A percentile compares a stretch with the other conserved stretches of the same genome.
Evolutionary conservation across 2,329 filamentous ascomycete species (phyloP).

Genomic region (Setomelanomma holmii): DNA sequence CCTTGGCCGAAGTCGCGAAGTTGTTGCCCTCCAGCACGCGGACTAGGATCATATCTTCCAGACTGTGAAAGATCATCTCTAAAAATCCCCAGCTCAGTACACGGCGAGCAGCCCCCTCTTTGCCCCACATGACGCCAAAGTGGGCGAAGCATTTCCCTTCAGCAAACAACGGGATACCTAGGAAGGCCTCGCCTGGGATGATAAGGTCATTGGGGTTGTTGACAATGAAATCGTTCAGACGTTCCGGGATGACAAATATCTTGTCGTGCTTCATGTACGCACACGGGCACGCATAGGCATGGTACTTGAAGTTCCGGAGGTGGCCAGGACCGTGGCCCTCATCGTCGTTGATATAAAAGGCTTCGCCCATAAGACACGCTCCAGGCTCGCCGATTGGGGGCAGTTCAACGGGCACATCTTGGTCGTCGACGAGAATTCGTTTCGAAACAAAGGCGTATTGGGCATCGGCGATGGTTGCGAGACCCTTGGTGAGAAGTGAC

Average conservation of each 20-base stretch:
- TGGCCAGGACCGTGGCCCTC: conserved; percentile 56
- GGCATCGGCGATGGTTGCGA: conserved; percentile 67
- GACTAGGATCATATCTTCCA: conserved; percentile 71
- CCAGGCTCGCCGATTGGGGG: conserved; percentile 67
- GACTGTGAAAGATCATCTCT: conserved; percentile 71
- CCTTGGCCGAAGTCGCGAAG: conserved; percentile 43
- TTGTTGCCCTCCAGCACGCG: conserved; percentile 62
- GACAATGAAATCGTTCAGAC: conserved; percentile 64
- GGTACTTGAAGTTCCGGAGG: conserved; percentile 68
- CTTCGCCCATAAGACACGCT: conserved; percentile 69
- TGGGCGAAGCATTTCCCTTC: conserved; percentile 72
- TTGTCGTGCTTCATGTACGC: conserved; percentile 76
- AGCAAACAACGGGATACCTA: conserved; percentile 70
- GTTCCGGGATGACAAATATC: conserved; percentile 71
- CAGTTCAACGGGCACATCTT: conserved; percentile 65
- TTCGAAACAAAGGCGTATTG: conserved; percentile 75
- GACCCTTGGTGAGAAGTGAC: conserved; percentile 67
- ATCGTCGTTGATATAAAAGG: conserved; percentile 71
- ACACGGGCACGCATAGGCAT: conserved; percentile 70
- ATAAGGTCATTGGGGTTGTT: conserved; percentile 68
- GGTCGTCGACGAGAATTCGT: conserved; percentile 66
- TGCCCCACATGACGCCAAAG: conserved; percentile 76
- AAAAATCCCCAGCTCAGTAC: conserved; percentile 70
- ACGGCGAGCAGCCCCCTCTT: conserved; percentile 63
- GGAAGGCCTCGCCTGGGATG: conserved; percentile 69